Evolutionary conservation across 2,329 filamentous ascomycete genomes (phyloP).

Genomic region (Fusarium pseudonygamai): DNA sequence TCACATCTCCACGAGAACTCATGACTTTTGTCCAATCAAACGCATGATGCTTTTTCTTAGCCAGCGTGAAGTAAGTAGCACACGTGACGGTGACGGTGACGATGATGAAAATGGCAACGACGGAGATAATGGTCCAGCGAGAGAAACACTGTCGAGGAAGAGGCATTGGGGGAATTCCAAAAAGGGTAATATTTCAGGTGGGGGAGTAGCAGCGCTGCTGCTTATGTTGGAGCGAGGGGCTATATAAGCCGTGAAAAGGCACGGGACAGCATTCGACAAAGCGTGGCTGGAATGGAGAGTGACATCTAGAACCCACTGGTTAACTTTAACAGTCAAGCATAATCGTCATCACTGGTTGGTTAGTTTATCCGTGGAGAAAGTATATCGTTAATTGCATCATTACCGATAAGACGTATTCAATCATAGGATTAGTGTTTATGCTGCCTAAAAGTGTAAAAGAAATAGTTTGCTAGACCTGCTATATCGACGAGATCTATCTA

Average conservation of each 20-base stretch:
- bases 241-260: neutral
- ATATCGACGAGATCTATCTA: neutral
- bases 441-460: neutral
- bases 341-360: too few relatives aligned
- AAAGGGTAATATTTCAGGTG: neutral
- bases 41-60: neutral
- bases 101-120: slow-evolving; percentile 1
- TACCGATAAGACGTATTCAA: fast-evolving
- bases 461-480: neutral
- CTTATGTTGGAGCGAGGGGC: neutral
- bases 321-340: neutral
- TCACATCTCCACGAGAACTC: slow-evolving; percentile 13
- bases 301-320: neutral
- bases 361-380: neutral
- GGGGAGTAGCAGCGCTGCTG: neutral
- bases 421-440: neutral
- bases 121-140: neutral
- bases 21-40: slow-evolving; percentile 27
- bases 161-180: neutral
- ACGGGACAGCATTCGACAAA: neutral
- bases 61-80: slow-evolving; percentile 13
- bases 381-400: neutral
- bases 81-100: neutral
- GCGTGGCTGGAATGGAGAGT: neutral
- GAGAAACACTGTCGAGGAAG: slow-evolving; percentile 18